These are phyloP conservation scores for Viola odorata DNA, from an alignment of 345 rosid genomes.

Conservation along the genomic window DNA sequence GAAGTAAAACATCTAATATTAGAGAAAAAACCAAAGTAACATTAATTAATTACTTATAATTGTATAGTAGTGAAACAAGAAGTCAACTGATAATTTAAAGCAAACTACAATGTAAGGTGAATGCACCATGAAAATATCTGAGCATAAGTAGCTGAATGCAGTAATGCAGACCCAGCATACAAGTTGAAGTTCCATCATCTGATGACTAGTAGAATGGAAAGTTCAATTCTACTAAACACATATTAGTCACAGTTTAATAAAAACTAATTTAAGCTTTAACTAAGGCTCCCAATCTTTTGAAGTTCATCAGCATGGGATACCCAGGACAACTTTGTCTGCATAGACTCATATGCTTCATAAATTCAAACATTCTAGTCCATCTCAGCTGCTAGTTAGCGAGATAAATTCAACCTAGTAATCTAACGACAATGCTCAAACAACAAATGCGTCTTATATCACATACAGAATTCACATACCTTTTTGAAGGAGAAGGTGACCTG, in stretches of 20 bases:
- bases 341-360: not conserved
- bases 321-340: not conserved
- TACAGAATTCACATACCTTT: constrained; percentile 15
- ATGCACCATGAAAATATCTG: too few relatives aligned
- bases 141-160: too few relatives aligned
- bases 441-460: not conserved
- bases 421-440: not conserved
- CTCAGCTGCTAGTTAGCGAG: not conserved
- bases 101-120: too few relatives aligned
- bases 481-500: constrained; percentile 24
- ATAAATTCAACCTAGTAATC: not conserved
- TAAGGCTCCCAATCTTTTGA: not conserved
- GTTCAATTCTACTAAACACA: not conserved
- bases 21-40: not conserved
- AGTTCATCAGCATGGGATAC: not conserved
- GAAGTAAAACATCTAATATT: not conserved
- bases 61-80: too few relatives aligned
- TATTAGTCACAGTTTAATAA: not conserved
- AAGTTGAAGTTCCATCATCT: not conserved
- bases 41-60: not conserved
- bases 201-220: not conserved
- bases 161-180: too few relatives aligned
- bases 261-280: not conserved
- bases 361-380: too few relatives aligned
- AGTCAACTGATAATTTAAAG: too few relatives aligned